These are phyloP conservation scores for Delphinella strobiligena DNA, from an alignment of 2,329 filamentous ascomycete genomes.

Conservation along the genomic window DNA sequence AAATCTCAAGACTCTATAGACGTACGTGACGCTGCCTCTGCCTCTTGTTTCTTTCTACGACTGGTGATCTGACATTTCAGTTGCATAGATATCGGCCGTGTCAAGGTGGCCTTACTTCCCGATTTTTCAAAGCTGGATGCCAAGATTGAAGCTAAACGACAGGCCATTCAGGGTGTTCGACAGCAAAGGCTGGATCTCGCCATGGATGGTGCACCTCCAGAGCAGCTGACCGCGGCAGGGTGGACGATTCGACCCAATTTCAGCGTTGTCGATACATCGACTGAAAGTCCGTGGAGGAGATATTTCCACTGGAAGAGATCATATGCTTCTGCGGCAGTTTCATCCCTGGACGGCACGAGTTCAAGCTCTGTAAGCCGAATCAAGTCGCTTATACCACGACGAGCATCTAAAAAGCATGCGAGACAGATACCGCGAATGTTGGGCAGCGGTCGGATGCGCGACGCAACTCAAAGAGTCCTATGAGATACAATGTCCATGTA, in stretches of 20 bases:
- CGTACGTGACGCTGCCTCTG: background rate
- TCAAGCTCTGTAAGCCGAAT: background rate
- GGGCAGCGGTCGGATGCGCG: background rate
- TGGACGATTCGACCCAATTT: background rate
- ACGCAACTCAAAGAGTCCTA: background rate
- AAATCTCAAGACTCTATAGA: background rate
- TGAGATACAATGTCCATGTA: slow-evolving; percentile 1
- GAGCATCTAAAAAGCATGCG: background rate
- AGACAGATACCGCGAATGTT: background rate
- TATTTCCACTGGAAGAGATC: too few species aligned
- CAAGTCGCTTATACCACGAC: background rate
- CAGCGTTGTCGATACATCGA: background rate
- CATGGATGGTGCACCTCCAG: background rate
- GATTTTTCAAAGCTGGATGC: background rate
- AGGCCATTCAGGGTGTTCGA: background rate
- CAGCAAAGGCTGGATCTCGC: background rate
- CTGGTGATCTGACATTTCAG: background rate
- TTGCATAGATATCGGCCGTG: background rate
- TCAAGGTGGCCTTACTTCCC: background rate
- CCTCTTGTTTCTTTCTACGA: background rate
- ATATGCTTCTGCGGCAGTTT: too few species aligned
- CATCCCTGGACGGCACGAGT: too few species aligned
- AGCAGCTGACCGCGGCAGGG: background rate
- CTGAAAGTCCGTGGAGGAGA: too few species aligned
- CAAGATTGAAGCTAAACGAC: background rate